Evolutionary conservation across 306 rosid genomes (phyloP).

Genomic region (Rubus parviflorus): DNA sequence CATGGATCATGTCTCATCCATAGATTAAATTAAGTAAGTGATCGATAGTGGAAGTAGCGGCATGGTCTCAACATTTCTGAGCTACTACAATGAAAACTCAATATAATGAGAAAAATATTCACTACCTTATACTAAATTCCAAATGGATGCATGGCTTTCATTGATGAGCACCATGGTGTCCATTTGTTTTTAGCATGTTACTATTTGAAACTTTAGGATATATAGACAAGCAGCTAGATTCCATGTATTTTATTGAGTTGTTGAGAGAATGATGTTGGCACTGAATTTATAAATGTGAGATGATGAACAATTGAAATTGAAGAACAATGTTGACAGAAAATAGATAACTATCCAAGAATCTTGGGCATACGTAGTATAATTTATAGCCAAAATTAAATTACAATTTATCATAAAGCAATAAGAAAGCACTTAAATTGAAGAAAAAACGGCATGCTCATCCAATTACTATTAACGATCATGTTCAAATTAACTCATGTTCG

Average conservation of each 20-base stretch:
- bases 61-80: background rate
- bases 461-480: too few relatives aligned
- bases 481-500: too few relatives aligned
- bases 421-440: too few relatives aligned
- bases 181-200: background rate
- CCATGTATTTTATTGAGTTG: background rate
- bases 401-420: background rate
- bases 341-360: background rate
- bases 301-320: background rate
- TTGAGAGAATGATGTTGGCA: background rate
- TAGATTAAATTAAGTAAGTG: background rate
- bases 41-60: background rate
- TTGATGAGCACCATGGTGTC: background rate
- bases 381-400: background rate
- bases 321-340: background rate
- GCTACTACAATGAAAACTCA: background rate
- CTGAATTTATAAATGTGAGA: background rate
- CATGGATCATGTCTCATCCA: slow-evolving; percentile 18
- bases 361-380: background rate
- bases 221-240: background rate
- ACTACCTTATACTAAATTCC: background rate
- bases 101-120: background rate
- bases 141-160: slow-evolving; percentile 1
- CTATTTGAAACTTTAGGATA: background rate
- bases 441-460: too few relatives aligned